Conservation (phyloP, 768 basidiomycete species). For the Leccinellum albellum region DNA sequence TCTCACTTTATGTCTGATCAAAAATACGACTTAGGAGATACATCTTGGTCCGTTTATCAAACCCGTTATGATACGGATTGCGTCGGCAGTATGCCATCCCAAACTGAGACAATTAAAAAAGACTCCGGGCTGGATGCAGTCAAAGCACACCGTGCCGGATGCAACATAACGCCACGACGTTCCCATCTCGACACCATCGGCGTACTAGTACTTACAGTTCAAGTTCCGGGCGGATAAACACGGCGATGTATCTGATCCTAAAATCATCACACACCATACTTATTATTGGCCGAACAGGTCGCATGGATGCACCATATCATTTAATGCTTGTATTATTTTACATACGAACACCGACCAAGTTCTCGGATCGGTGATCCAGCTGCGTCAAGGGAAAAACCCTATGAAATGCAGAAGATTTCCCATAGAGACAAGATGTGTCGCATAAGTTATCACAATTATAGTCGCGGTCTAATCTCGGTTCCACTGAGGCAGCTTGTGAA, state of each 20-base stretch:
- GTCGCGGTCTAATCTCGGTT: background rate
- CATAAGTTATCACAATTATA: background rate
- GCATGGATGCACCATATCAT: background rate
- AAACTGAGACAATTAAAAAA: no score
- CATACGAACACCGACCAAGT: background rate
- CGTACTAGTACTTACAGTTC: background rate
- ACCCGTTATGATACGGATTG: background rate
- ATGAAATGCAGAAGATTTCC: background rate
- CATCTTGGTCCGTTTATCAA: background rate
- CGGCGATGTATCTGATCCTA: background rate
- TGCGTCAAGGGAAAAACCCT: background rate
- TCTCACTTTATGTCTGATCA: conserved; percentile 3
- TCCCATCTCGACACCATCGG: background rate
- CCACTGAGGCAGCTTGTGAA: background rate
- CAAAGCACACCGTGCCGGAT: no score
- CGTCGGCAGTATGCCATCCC: background rate
- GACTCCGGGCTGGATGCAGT: background rate
- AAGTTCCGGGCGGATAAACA: background rate
- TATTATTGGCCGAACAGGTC: background rate
- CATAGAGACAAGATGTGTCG: background rate
- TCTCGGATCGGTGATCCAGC: background rate
- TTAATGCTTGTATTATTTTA: background rate
- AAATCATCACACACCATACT: background rate
- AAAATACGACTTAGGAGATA: background rate
- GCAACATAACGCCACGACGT: background rate